Evolutionary conservation across 2,329 filamentous ascomycete genomes (phyloP), one percentile per base, ranked within the genome.

Genomic region (Claviceps capensis): DNA sequence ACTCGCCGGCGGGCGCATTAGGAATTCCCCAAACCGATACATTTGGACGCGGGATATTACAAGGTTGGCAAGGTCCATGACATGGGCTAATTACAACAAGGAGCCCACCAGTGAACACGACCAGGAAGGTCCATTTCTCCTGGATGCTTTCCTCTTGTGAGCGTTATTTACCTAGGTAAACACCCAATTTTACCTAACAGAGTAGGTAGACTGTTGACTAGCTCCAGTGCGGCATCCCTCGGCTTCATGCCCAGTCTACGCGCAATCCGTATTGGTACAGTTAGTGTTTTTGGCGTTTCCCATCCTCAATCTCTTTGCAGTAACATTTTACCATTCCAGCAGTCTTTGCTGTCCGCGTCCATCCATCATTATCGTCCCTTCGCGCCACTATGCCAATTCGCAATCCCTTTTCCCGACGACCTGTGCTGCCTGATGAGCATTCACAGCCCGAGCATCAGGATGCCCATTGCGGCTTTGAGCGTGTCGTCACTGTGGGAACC

Each of bases 371-470:
- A 16, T 43, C 4, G 9, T 9, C 9, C 34, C 46, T 47, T 43
- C 17, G 30, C 47, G 34, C 53, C 40, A 11, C 44, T 53, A 86
- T 86, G 83, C 77, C 81, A 56, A 85, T 88, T 63, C 82, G 85
- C 59, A 88, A 88, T 66, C 81, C 83, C 34, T 85, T 88, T 64
- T 71, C 77, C 52, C 78, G 79, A 61, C 82, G 79, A 50, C 69
- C 77, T 51, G 78, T 74, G 56, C 67, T 74, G 56, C 67, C 67
- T 56, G 77, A 82, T 60, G 82, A 84, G 61, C 79, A 76, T 59
- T 61, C 68, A 54, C 72, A 69, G 49, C 66, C 68, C 30, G 65
- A 74, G 23, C 71, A 73, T 47, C 53, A 53, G 11, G 49, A 45
- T 45, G 42, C 52, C 11, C 52, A 62, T 40, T 63, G 62, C 30